Evolutionary conservation across 495 filamentous ascomycete species (phyloP), one percentile per base, ranked within the genome.

Genomic region (Podospora sp.): DNA sequence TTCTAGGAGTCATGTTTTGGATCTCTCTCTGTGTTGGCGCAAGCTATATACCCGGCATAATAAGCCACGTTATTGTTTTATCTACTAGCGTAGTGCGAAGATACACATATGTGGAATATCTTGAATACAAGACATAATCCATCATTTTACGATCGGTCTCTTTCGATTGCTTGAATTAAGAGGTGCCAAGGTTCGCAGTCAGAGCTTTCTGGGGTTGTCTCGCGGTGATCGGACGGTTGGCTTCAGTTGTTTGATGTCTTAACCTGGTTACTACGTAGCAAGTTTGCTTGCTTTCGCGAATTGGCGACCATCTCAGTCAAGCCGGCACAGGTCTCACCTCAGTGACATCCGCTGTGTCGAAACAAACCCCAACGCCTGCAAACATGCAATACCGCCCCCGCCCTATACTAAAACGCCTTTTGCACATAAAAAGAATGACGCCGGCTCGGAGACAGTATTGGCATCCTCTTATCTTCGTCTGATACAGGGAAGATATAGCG

Each of bases 301-400:
- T n/a, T 6, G n/a, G 6, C 50, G 21, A 55, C 9, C 52, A 22
- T 55, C 7, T 24, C 52, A 55, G 24, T 11, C 56, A 59, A 59
- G 25, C 25, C 18, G 26, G 56, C 16, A 33, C 24, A 59, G 16
- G 2, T 8, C 24, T 3, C 56, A 27, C 1, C 22, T 20, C 46
- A 26, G 25, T 27, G 14, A 52, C 29, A 49, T 24, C 18, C 22
- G 36, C 59, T 25, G 29, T 40, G 29, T 22, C 29, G 22, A 16
- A 52, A 65, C 26, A 65, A 65, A 58, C 26, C 27, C 62, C 16
- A 65, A 65, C 53, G 62, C 62, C 62, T 26, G 49, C 18, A 63
- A 51, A 52, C 40, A 63, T 53, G 61, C 61, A 63, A 52, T 29
- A 52, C 46, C 61, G 18, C 24, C 46, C n/a, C 22, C 33, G 21